Conservation (phyloP, 225 moss, liverwort and hornwort genomes). For the Pseudisothecium myosuroides region DNA sequence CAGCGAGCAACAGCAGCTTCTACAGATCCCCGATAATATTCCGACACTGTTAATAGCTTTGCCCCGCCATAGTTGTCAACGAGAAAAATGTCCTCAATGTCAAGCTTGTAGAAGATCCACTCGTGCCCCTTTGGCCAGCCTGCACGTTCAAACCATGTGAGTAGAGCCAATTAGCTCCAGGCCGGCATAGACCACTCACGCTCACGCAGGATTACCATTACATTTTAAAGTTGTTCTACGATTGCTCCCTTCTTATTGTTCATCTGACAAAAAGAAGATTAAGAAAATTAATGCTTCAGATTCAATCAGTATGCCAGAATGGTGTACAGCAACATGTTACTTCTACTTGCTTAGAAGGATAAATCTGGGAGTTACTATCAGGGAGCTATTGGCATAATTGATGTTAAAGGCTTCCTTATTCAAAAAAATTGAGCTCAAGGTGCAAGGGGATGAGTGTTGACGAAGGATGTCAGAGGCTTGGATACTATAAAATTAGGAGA, state of each 20-base stretch:
- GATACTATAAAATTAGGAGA: not conserved
- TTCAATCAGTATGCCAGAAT: not conserved
- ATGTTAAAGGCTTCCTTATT: not conserved
- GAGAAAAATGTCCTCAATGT: conserved; percentile 69
- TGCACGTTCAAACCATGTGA: conserved; percentile 12
- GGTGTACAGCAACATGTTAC: not conserved
- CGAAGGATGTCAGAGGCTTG: not conserved
- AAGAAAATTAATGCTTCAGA: not conserved
- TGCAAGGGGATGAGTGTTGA: not conserved
- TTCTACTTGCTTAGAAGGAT: not conserved
- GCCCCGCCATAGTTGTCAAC: conserved; percentile 89
- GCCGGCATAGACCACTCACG: not conserved
- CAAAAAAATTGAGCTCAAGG: not conserved
- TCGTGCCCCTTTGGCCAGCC: conserved; percentile 80
- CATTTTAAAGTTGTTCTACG: not conserved
- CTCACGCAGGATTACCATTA: not conserved
- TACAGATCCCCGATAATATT: conserved; percentile 44
- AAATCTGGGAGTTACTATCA: not conserved
- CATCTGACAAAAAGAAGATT: not conserved
- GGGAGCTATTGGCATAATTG: not conserved
- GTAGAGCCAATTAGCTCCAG: not conserved
- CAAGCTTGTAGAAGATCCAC: conserved; percentile 83
- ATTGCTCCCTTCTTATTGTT: not conserved
- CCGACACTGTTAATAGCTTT: conserved; percentile 57
- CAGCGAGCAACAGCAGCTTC: not conserved